phyloP scores from a whole-genome alignment of 2,329 filamentous ascomycete genomes.

The Raffaelea ambrosiae region DNA sequence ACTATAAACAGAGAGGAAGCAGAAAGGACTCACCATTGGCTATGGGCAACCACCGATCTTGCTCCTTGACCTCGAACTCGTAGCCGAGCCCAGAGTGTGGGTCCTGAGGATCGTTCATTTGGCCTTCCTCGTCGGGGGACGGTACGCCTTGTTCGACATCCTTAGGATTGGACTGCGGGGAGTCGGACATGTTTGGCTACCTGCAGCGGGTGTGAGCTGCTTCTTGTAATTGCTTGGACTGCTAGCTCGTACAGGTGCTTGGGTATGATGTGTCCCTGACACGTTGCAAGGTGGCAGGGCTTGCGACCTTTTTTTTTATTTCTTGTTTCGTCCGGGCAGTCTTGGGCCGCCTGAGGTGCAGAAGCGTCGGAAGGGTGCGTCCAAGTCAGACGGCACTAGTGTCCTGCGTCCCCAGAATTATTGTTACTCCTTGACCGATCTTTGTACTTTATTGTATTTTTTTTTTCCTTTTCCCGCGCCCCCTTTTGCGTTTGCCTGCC shows the following conservation, averaged over 20 bases:
- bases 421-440: background rate
- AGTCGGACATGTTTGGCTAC: constrained; percentile 86
- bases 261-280: constrained; percentile 54
- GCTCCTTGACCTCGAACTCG: constrained; percentile 99
- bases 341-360: background rate
- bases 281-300: constrained; percentile 51
- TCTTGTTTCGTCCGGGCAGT: background rate
- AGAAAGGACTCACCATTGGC: constrained; percentile 85
- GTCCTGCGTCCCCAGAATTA: background rate
- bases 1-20: constrained; percentile 14
- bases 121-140: constrained; percentile 88
- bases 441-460: too few species aligned
- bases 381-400: background rate
- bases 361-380: background rate
- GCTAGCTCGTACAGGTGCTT: constrained; percentile 49
- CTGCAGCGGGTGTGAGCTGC: constrained; percentile 57
- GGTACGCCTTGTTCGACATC: constrained; percentile 89
- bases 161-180: constrained; percentile 80
- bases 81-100: constrained; percentile 70
- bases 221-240: constrained; percentile 47
- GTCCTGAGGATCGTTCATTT: constrained; percentile 82
- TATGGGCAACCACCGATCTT: constrained; percentile 99
- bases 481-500: background rate
- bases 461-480: too few species aligned
- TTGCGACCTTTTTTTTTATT: constrained; percentile 30